Conservation (phyloP, 179 eudicot species). For the Heliamphora ciliata region DNA sequence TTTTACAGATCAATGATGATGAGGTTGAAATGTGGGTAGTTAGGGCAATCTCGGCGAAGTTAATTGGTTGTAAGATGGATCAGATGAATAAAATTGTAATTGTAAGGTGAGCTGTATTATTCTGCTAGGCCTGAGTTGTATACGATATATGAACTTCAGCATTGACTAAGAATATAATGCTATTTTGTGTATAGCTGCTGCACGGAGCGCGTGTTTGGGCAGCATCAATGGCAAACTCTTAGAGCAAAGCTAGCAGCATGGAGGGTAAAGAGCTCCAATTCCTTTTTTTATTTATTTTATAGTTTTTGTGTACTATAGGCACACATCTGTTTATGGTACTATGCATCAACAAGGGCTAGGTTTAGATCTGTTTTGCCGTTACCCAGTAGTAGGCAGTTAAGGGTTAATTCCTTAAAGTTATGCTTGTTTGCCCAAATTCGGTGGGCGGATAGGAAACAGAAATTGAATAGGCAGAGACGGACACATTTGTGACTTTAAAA, state of each 20-base stretch:
- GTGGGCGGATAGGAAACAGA: neutral
- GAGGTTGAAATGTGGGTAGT: conserved; percentile 91
- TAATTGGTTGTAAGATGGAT: conserved; percentile 85
- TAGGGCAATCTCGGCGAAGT: conserved; percentile 77
- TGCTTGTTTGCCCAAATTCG: neutral
- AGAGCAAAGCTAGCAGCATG: conserved; percentile 68
- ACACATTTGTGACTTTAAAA: too few species aligned
- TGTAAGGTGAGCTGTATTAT: conserved; percentile 46
- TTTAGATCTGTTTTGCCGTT: neutral
- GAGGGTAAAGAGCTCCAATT: conserved; percentile 51
- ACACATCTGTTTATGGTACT: neutral
- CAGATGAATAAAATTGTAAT: conserved; percentile 78
- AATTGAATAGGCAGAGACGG: too few species aligned
- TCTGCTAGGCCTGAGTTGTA: neutral
- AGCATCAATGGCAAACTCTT: conserved; percentile 66
- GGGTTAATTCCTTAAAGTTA: neutral
- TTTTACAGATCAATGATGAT: conserved; percentile 53
- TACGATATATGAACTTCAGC: neutral
- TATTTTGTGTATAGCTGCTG: conserved; percentile 47
- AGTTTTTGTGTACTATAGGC: neutral
- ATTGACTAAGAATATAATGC: neutral
- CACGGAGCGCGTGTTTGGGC: conserved; percentile 76
- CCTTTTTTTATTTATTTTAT: neutral
- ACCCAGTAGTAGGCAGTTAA: neutral
- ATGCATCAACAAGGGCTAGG: neutral